Conservation (phyloP, 768 basidiomycete genomes). For the Mrakia frigida region DNA sequence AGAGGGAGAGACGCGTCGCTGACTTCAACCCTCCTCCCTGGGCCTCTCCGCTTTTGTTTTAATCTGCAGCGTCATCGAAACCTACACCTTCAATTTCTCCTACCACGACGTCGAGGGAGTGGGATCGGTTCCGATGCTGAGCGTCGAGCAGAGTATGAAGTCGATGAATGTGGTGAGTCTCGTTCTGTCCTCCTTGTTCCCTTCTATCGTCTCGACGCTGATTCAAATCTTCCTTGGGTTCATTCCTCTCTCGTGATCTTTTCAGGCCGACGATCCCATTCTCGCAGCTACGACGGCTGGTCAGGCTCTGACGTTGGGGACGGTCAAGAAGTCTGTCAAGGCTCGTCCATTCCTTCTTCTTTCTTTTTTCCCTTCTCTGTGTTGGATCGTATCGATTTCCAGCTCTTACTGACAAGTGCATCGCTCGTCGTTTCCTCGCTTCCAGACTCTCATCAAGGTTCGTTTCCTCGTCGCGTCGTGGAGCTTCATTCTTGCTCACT, state of each 20-base stretch:
- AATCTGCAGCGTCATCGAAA: background rate
- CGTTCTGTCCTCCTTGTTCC: background rate
- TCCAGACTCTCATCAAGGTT: conserved; percentile 12
- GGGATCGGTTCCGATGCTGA: conserved; percentile 5
- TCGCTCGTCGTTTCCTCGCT: too few species aligned
- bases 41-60: background rate
- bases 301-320: conserved; percentile 10
- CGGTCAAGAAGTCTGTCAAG: conserved; percentile 16
- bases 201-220: background rate
- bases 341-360: too few species aligned
- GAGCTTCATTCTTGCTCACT: background rate
- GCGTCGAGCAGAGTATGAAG: conserved; percentile 15
- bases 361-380: too few species aligned
- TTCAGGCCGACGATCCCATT: background rate
- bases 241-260: background rate
- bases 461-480: background rate
- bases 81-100: conserved; percentile 27
- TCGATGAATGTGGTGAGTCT: conserved; percentile 4
- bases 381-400: too few species aligned
- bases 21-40: background rate
- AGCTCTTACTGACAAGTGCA: too few species aligned
- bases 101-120: conserved; percentile 21
- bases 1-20: background rate
- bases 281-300: background rate
- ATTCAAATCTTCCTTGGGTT: too few species aligned